Conservation (phyloP, 768 basidiomycete genomes). For the Calocybe gangraenosa region DNA sequence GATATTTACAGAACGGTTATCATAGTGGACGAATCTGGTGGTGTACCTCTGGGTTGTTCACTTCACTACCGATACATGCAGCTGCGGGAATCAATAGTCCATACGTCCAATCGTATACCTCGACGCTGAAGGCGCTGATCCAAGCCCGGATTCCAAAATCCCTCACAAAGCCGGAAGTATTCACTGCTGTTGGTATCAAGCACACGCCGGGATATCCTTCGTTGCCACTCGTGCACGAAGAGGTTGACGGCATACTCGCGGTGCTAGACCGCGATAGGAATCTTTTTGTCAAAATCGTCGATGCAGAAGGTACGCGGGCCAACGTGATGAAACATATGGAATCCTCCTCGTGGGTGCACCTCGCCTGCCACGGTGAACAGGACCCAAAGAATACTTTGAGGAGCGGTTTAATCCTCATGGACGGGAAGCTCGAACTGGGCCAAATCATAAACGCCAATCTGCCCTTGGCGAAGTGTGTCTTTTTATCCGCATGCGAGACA, state of each 20-base stretch:
- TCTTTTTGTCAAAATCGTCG: neutral
- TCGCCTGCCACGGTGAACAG: conserved; percentile 23
- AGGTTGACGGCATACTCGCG: neutral
- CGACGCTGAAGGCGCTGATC: conserved; percentile 8
- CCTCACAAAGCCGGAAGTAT: neutral
- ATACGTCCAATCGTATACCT: conserved; percentile 14
- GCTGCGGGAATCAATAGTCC: conserved; percentile 10
- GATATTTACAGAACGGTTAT: conserved; percentile 3
- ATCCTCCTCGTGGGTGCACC: conserved; percentile 16
- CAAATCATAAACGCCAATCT: conserved; percentile 18
- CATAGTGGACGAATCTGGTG: conserved; percentile 10
- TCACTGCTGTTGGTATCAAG: conserved; percentile 5
- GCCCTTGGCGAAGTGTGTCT: conserved; percentile 28
- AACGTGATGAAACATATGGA: conserved; percentile 9
- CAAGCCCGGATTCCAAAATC: conserved; percentile 1
- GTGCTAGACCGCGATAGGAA: neutral
- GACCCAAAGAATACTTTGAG: conserved; percentile 13
- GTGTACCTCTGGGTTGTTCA: conserved; percentile 10
- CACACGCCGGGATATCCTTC: neutral
- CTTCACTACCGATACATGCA: conserved; percentile 11
- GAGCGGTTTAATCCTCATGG: conserved; percentile 15
- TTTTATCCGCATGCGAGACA: conserved; percentile 27
- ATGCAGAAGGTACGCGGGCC: conserved; percentile 4
- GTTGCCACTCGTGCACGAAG: neutral
- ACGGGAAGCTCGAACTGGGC: conserved; percentile 16